These are phyloP conservation scores for Kuraishia piskuri DNA, from an alignment of 805 yeast species.

Conservation along the genomic window DNA sequence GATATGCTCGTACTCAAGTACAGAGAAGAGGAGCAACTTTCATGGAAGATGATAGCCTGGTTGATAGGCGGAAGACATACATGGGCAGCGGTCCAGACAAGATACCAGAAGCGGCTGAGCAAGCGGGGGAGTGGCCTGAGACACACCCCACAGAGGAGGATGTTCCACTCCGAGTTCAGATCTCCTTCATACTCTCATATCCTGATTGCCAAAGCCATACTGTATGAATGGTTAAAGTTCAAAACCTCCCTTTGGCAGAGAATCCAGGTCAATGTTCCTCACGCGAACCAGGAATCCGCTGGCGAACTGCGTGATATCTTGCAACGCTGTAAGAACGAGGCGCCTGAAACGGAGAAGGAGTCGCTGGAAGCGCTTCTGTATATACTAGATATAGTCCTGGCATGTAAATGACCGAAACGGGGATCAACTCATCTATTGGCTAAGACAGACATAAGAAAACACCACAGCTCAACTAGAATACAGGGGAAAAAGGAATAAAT, in stretches of 20 bases:
- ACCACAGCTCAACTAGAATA: no score
- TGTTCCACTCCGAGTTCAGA: neutral
- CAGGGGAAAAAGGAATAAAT: no score
- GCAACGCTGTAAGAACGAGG: neutral
- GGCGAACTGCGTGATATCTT: neutral
- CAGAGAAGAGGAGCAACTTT: conserved; percentile 25
- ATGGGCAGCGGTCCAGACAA: conserved; percentile 40
- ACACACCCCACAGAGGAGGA: neutral
- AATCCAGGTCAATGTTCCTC: neutral
- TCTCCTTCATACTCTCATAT: neutral
- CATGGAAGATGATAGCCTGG: conserved; percentile 30
- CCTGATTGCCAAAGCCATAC: neutral
- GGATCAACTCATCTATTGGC: no score
- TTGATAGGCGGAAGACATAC: conserved; percentile 24
- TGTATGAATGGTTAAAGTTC: neutral
- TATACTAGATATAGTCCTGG: neutral
- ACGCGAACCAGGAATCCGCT: neutral
- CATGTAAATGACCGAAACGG: no score
- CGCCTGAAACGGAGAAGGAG: neutral
- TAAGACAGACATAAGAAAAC: no score
- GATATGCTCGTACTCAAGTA: conserved; percentile 26
- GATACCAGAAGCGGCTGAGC: conserved; percentile 27
- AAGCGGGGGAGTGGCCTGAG: neutral
- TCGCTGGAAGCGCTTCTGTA: neutral
- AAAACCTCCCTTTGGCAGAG: neutral